phyloP scores from a whole-genome alignment of 2,329 filamentous ascomycete species.

The Neofusicoccum umdonicola region DNA sequence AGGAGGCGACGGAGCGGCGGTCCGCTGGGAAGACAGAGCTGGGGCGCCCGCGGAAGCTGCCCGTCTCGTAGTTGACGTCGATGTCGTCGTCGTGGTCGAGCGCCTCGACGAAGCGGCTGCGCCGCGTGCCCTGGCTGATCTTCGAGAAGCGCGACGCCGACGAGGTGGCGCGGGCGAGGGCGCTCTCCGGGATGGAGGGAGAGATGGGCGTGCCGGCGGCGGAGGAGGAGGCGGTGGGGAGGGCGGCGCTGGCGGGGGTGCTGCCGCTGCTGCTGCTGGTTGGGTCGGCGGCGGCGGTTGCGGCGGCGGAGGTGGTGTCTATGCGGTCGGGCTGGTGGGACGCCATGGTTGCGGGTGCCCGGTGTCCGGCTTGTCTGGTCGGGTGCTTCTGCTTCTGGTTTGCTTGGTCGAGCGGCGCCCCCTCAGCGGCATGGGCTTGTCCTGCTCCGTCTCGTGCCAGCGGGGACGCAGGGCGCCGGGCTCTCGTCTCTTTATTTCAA shows the following conservation, averaged over 20 bases:
- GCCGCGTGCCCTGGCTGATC: conserved; percentile 3
- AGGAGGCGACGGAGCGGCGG: neutral
- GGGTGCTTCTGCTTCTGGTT: neutral
- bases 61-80: neutral
- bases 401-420: too few relatives aligned
- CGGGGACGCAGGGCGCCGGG: too few relatives aligned
- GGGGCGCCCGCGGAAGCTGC: neutral
- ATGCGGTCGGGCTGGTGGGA: neutral
- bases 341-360: neutral
- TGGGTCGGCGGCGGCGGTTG: neutral
- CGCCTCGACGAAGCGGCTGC: conserved; percentile 13
- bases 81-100: neutral
- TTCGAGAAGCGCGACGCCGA: conserved; percentile 5
- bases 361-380: neutral
- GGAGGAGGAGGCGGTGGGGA: neutral
- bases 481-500: too few relatives aligned
- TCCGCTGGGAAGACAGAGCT: neutral
- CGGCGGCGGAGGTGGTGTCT: neutral
- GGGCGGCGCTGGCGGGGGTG: neutral
- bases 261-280: neutral
- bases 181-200: neutral
- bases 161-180: neutral
- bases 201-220: neutral
- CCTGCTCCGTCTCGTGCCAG: too few relatives aligned
- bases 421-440: too few relatives aligned